Base-by-base conservation (phyloP, 441 rosid genomes). In the Euphorbia corollata region DNA sequence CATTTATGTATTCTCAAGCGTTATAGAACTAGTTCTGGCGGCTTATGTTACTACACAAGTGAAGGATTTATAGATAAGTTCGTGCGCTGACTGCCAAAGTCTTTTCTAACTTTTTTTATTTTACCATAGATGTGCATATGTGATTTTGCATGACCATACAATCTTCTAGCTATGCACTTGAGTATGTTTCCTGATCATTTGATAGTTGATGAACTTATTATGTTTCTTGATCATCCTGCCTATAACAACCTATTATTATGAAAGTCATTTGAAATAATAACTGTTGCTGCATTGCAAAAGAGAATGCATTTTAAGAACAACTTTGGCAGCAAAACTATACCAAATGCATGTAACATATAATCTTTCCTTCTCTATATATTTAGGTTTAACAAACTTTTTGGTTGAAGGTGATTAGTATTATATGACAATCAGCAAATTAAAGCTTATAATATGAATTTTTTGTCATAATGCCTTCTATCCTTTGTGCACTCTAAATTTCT, bases 351-450 rank as follows among this genome's bases (percentile, higher is more conserved):
- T 9, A 41, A 51, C 57, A 55, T 47, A 47, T 36, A 13, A 34
- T 45, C 23, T 30, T 61, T 59, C 57, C 55, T 70, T 22, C 64
- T 70, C 64, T 70, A 54, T 8, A 61, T 43, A 50, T 61, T 23
- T 67, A 32, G 59, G 56, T 55, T 61, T 60, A 47, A 24, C 57
- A 54, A 24, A 48, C 45, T 19, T 39, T 19, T 63, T 55, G 50
- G 59, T 47, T 39, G 30, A 34, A 16, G 55, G 27, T 11, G 45
- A 36, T 50, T 39, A 27, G 10, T 0, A 34, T 13, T 22, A 68
- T 57, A 47, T 68, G 56, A 43, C 55, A 15, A 12, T 22, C 58
- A 53, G 61, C 43, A 19, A 36, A 55, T 54, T 56, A 65, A 48
- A 54, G 50, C 30, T 38, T 20, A 6, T 55, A 20, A n/a, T 51